Evolutionary conservation across 768 basidiomycete species (phyloP).

Genomic region (Tubosaeta sp.): DNA sequence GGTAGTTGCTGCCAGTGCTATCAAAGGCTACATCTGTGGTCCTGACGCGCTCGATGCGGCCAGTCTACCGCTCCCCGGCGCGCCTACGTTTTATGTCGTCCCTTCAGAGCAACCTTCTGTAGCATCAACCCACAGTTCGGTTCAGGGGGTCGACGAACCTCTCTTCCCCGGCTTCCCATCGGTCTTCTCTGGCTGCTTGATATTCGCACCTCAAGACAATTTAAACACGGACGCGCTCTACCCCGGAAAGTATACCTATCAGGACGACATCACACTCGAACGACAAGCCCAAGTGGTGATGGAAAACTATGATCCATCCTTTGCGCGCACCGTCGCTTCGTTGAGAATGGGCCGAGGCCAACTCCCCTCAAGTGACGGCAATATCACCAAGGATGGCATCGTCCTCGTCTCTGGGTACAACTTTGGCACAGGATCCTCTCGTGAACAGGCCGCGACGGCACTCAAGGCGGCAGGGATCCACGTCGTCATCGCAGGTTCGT

Average conservation of each 20-base stretch:
- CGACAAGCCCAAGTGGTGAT: slow-evolving; percentile 95
- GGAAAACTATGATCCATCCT: slow-evolving; percentile 96
- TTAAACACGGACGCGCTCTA: slow-evolving; percentile 98
- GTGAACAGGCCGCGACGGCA: slow-evolving; percentile 98
- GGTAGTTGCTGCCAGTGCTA: slow-evolving; percentile 93
- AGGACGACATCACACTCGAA: slow-evolving; percentile 95
- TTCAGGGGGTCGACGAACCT: slow-evolving; percentile 44
- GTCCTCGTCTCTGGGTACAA: slow-evolving; percentile 93
- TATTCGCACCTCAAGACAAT: slow-evolving; percentile 96
- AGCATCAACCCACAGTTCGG: slow-evolving; percentile 27
- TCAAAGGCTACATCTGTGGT: slow-evolving; percentile 86
- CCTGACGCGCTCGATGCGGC: slow-evolving; percentile 64
- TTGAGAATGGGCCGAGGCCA: slow-evolving; percentile 33
- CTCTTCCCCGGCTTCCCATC: slow-evolving; percentile 81
- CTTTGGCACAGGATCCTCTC: slow-evolving; percentile 97
- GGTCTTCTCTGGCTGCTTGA: slow-evolving; percentile 75
- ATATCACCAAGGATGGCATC: slow-evolving; percentile 51
- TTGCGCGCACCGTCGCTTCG: slow-evolving; percentile 65
- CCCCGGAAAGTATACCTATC: slow-evolving; percentile 98
- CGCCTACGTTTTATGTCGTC: slow-evolving; percentile 57
- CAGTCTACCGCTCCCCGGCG: slow-evolving; percentile 44
- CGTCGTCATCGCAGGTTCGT: slow-evolving; percentile 93
- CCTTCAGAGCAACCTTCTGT: slow-evolving; percentile 24
- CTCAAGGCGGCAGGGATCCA: slow-evolving; percentile 92
- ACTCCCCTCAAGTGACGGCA: slow-evolving; percentile 7